Percentiles rank a stretch among this genome's conserved stretches.
Evolutionary conservation across 306 rosid species (phyloP).

Genomic region (Glycyrrhiza uralensis): DNA sequence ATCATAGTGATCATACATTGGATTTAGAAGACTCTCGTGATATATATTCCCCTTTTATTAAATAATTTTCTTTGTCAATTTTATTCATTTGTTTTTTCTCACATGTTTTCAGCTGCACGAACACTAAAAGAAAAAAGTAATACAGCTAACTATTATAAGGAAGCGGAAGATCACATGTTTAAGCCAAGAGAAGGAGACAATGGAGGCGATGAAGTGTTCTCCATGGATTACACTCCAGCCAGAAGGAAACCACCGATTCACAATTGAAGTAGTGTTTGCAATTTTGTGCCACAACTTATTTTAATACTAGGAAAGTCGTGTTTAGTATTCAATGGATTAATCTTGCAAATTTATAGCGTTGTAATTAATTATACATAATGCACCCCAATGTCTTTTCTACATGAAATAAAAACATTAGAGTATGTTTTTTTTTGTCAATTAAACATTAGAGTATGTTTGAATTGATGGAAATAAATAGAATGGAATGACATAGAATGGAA

Average conservation of each 20-base stretch:
- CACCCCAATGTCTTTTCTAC: not conserved
- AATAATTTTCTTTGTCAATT: not conserved
- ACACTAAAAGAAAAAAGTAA: constrained; percentile 38
- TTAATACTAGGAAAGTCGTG: not conserved
- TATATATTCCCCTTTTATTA: not conserved
- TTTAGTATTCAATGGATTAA: not conserved
- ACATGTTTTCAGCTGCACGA: constrained; percentile 40
- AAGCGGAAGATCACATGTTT: constrained; percentile 26
- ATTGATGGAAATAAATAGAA: not conserved
- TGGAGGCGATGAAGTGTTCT: constrained; percentile 44
- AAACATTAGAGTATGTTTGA: too few species aligned
- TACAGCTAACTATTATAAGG: not conserved
- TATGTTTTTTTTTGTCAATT: too few species aligned
- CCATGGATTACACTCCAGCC: constrained; percentile 81
- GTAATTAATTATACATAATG: not conserved
- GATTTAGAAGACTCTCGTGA: not conserved
- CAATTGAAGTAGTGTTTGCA: constrained; percentile 37
- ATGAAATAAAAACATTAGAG: not conserved
- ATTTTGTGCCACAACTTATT: constrained; percentile 8
- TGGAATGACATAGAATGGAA: not conserved
- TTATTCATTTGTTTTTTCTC: not conserved
- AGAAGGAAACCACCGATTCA: constrained; percentile 86
- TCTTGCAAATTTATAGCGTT: not conserved
- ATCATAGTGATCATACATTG: not conserved
- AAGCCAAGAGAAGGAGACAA: constrained; percentile 36